Evolutionary conservation across 1,284 basidiomycete genomes (phyloP), one percentile per base, ranked within the genome.

Genomic region (Microstroma glucosiphilum): DNA sequence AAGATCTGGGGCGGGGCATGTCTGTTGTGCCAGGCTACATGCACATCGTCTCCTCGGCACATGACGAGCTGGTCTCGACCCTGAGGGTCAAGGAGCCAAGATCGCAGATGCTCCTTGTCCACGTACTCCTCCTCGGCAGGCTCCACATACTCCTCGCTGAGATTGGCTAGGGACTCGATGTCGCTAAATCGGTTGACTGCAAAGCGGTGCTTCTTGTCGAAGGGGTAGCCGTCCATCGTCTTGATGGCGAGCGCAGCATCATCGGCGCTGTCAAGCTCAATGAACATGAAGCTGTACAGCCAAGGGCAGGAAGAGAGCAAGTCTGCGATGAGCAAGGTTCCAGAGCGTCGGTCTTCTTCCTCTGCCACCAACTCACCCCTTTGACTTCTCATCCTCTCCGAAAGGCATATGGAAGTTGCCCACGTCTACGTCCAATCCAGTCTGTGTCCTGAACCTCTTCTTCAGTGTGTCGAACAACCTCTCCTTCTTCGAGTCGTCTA

Each of bases 41-140:
- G 86, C 63, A 96, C 91, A 67, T 94, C 90, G 76, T 94, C 89
- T 62, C 89, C 90, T 59, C 90, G 87, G 82, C 96, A 96, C 58
- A 91, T 93, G 64, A 91, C 87, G 82, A 93, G 92, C 81, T 98
- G 96, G 80, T 99, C 96, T 66, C 96, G 89, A 26, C 92, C 92
- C 79, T 88, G 86, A 42, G 86, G 83, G 81, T 99, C 96, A 40
- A 88, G 89, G 63, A 98, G 85, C 94, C 94, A 99, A 61, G 90
- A 89, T 64, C 91, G 87, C 62, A 96, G 85, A 82, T 99, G 93
- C 80, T 97, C 93, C 89, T 94, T 88, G 61, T 92, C 85, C 61
- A 37, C 84, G 81, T 89, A 97, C 72, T 89, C 88, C 77, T 92
- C 89, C 1, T 82, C 80, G 67, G 87, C 85, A 1, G 91, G 88